Evolutionary conservation across 2,329 filamentous ascomycete genomes (phyloP), one percentile per base, ranked within the genome.

Genomic region (Leptographium flavum): DNA sequence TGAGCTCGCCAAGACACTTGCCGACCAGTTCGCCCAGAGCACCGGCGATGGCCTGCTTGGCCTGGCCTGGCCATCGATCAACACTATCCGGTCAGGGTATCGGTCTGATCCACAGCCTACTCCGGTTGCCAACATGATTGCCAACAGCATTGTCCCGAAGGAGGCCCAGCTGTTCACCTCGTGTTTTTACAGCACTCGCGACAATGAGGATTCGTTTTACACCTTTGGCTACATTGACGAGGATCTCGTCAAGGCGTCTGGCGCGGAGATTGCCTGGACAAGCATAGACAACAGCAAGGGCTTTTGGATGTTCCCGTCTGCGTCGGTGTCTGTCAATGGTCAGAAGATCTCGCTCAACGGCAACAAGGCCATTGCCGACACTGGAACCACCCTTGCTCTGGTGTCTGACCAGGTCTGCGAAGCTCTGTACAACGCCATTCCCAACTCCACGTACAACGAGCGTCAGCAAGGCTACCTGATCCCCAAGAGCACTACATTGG

Each of bases 171-270:
- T 83, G 7, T 83, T 83, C 61, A 83, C 79, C 0, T 74, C 69
- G 19, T 76, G 76, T 46, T 67, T 83, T 39, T 76, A 76, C 51
- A 69, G 70, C 53, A 64, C 68, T 60, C 64, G 70, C 39, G 73
- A 79, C 54, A 60, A 68, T 45, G 56, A 57, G 37, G 60, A 68
- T 48, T 73, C 70, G 0, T 86, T 83, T 64, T 86, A 81, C 63
- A 85, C 81, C 1, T 85, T 86, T 51, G 82, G 82, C 19, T 81
- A 68, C 58, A 80, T 86, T 55, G 81, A 85, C 54, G 56, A 79
- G 51, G 69, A 72, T n/a, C 69, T 74, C 0, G 66, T 83, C 40
- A 67, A 64, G 45, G 64, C 66, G 4, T 70, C 70, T 2, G 70
- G 68, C 27, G 57, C 71, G 49, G 66, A 74, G 2, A 71, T 81